phyloP scores from a whole-genome alignment of 257 asterid genomes.

The Sherardia arvensis region DNA sequence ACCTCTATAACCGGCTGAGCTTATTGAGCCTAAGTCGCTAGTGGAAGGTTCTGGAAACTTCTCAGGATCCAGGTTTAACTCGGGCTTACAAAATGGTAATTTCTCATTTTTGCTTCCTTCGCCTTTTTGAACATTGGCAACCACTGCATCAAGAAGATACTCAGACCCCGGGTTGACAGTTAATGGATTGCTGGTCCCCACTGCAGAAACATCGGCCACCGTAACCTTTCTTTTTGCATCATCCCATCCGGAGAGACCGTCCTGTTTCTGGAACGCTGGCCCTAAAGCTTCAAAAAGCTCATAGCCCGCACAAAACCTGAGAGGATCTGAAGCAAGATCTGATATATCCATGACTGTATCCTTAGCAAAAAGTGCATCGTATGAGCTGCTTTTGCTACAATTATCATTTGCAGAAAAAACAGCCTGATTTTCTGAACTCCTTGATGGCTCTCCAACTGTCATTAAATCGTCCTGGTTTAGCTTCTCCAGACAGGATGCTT shows the following conservation, averaged over 20 bases:
- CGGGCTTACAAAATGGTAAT: conserved; percentile 38
- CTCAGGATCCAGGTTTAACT: conserved; percentile 44
- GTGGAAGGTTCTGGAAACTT: conserved; percentile 41
- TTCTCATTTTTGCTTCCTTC: conserved; percentile 33
- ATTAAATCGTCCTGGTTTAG: conserved; percentile 29
- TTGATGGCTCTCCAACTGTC: conserved; percentile 18
- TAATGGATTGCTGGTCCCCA: conserved; percentile 42
- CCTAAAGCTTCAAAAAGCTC: conserved; percentile 90
- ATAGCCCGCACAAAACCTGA: conserved; percentile 58
- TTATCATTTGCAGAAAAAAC: conserved; percentile 17
- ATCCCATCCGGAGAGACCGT: conserved; percentile 29
- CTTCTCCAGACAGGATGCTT: conserved; percentile 21
- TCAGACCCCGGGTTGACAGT: conserved; percentile 40
- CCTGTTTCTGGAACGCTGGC: conserved; percentile 49
- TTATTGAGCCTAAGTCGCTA: conserved; percentile 48
- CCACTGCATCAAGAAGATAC: conserved; percentile 87
- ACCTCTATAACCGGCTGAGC: conserved; percentile 61
- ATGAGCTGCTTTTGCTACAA: conserved; percentile 18
- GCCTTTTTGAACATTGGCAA: conserved; percentile 50
- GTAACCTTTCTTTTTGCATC: conserved; percentile 27
- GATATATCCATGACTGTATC: conserved; percentile 23
- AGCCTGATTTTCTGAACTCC: conserved; percentile 19
- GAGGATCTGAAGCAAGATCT: conserved; percentile 36
- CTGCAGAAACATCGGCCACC: conserved; percentile 51
- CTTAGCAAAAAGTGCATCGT: conserved; percentile 21